Evolutionary conservation across 78 protist species (phyloP).

Genomic region (Dictyostelium brefeldianum): DNA sequence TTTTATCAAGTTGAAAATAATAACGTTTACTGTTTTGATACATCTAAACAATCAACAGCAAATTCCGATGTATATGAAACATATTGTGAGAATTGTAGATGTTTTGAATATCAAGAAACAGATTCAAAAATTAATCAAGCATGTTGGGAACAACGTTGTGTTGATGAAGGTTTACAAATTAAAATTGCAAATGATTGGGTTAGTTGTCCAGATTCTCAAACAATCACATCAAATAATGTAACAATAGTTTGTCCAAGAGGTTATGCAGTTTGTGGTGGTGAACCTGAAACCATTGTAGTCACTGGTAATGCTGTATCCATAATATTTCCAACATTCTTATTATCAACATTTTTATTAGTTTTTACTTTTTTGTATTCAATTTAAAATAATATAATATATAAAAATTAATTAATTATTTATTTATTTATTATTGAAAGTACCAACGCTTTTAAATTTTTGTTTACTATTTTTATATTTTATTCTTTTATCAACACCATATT

Average conservation of each 20-base stretch:
- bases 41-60: not conserved
- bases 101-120: constrained; percentile 12
- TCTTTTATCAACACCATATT: too few relatives aligned
- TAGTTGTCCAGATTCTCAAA: not conserved
- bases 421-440: too few relatives aligned
- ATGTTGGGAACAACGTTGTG: constrained; percentile 60
- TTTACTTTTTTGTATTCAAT: too few relatives aligned
- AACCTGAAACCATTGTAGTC: not conserved
- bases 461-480: too few relatives aligned
- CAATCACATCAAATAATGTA: not conserved
- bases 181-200: constrained; percentile 3
- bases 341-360: too few relatives aligned
- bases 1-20: not conserved
- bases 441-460: too few relatives aligned
- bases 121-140: constrained; percentile 4
- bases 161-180: not conserved
- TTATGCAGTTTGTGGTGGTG: constrained; percentile 50
- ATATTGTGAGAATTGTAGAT: constrained; percentile 7
- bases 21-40: constrained; percentile 10
- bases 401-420: too few relatives aligned
- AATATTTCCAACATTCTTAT: not conserved
- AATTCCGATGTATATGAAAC: not conserved
- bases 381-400: too few relatives aligned
- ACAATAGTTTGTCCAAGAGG: constrained; percentile 55
- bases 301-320: not conserved